These are phyloP conservation scores for Umbilicaria muhlenbergii DNA, from an alignment of 495 filamentous ascomycete genomes.

Conservation along the genomic window DNA sequence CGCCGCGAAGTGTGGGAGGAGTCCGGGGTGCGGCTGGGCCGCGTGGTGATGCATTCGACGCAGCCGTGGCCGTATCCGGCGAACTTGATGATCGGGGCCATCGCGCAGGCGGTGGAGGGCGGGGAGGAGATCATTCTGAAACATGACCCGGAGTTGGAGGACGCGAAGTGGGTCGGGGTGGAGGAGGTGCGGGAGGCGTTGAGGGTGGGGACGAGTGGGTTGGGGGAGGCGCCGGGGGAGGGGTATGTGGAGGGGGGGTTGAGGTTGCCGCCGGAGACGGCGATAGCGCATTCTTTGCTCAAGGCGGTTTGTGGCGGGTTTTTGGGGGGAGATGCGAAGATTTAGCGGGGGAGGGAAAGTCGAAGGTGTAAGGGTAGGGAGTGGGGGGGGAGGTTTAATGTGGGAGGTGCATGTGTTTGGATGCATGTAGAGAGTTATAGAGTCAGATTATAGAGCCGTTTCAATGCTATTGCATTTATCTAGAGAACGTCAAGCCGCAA, in stretches of 20 bases:
- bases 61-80: constrained; percentile 87
- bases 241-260: constrained; percentile 60
- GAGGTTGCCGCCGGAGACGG: constrained; percentile 57
- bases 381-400: too few relatives aligned
- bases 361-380: too few relatives aligned
- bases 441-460: too few relatives aligned
- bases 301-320: constrained; percentile 35
- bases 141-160: constrained; percentile 80
- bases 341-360: constrained; percentile 1
- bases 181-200: constrained; percentile 47
- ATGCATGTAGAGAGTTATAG: too few relatives aligned
- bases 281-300: constrained; percentile 66
- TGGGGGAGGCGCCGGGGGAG: constrained; percentile 45
- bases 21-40: constrained; percentile 64
- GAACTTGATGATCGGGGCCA: constrained; percentile 86
- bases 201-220: constrained; percentile 36
- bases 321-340: constrained; percentile 15
- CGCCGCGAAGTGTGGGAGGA: constrained; percentile 95
- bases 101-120: constrained; percentile 67
- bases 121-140: constrained; percentile 71
- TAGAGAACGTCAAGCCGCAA: too few relatives aligned
- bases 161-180: constrained; percentile 71
- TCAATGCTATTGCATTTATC: too few relatives aligned
- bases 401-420: too few relatives aligned
- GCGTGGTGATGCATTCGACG: constrained; percentile 81